These are phyloP conservation scores for Sordariomycetes sp. DNA, from an alignment of 2,329 filamentous ascomycete species.

Conservation along the genomic window DNA sequence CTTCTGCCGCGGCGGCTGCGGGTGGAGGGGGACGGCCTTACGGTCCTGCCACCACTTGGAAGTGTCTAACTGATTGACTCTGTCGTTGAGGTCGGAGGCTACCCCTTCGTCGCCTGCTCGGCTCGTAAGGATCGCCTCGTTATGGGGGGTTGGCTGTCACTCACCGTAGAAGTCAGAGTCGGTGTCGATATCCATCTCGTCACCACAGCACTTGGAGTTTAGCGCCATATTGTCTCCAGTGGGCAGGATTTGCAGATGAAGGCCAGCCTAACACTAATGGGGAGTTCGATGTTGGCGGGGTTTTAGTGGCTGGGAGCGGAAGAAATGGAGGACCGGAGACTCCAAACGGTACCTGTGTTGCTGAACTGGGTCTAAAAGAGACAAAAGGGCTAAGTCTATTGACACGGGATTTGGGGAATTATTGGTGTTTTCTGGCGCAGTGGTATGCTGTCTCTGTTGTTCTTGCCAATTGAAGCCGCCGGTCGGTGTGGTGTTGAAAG, in stretches of 20 bases:
- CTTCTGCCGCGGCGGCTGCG: conserved; percentile 1
- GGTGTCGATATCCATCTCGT: conserved; percentile 3
- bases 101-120: conserved; percentile 42
- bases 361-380: no score
- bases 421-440: no score
- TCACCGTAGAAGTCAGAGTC: conserved; percentile 14
- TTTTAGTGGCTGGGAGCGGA: no score
- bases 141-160: not conserved
- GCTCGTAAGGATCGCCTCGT: not conserved
- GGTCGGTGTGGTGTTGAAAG: not conserved
- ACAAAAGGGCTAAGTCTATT: no score
- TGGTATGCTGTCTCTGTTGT: no score
- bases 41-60: conserved; percentile 34
- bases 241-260: not conserved
- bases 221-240: not conserved
- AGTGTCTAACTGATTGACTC: conserved; percentile 38
- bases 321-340: no score
- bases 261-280: not conserved
- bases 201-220: conserved; percentile 6
- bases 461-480: not conserved
- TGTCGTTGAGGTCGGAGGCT: conserved; percentile 33
- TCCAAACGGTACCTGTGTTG: no score
- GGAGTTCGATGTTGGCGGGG: not conserved
- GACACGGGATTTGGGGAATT: no score
- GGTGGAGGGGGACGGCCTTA: conserved; percentile 7